Conservation (phyloP, 2,329 filamentous ascomycete genomes). For the Didymella segeticola region DNA sequence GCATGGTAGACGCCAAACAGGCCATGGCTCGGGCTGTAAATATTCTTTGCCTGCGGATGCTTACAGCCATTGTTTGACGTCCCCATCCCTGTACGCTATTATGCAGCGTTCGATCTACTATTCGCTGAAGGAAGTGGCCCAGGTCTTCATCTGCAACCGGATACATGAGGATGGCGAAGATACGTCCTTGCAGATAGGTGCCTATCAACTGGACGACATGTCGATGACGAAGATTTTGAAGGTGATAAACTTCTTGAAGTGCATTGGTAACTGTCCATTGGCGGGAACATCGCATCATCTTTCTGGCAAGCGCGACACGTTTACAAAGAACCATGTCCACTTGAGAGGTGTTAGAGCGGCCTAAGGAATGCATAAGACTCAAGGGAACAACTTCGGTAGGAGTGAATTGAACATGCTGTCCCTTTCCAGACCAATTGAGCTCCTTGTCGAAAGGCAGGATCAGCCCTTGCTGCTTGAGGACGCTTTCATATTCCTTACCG, state of each 20-base stretch:
- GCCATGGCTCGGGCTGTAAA: too few species aligned
- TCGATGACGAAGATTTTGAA: not conserved
- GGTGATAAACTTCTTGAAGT: not conserved
- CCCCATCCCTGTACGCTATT: too few species aligned
- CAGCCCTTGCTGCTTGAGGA: not conserved
- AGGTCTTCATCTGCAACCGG: not conserved
- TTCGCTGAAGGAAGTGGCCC: not conserved
- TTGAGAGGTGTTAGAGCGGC: not conserved
- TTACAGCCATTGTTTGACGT: too few species aligned
- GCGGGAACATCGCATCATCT: not conserved
- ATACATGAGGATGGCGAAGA: not conserved
- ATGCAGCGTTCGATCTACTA: too few species aligned
- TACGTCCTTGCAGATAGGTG: not conserved
- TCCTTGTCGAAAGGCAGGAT: not conserved
- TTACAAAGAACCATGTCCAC: not conserved
- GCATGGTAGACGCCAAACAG: not conserved
- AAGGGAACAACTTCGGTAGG: not conserved
- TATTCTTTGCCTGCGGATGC: too few species aligned
- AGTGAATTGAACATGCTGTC: not conserved
- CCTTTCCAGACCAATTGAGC: not conserved
- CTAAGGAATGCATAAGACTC: not conserved
- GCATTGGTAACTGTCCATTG: not conserved
- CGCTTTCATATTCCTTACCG: not conserved
- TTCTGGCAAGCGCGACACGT: not conserved
- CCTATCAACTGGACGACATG: not conserved